Conservation (phyloP, 805 yeast species). For the Tetrapisispora fleetii region DNA sequence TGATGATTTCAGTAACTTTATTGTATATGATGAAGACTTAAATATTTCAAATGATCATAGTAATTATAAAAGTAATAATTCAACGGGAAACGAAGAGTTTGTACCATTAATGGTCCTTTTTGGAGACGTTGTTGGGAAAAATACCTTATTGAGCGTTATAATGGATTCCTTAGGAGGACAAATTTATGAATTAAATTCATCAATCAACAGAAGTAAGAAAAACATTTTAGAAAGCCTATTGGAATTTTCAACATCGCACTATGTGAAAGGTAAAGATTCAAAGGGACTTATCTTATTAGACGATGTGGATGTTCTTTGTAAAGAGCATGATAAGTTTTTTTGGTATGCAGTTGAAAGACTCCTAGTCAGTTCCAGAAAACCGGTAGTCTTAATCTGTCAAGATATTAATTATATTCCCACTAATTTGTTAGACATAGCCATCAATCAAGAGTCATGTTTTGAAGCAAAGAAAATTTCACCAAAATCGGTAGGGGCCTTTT, state of each 20-base stretch:
- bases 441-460: slow-evolving; percentile 33
- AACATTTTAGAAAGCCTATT: slow-evolving; percentile 55
- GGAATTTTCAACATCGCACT: slow-evolving; percentile 77
- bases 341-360: slow-evolving; percentile 66
- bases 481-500: slow-evolving; percentile 28
- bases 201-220: slow-evolving; percentile 62
- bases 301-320: slow-evolving; percentile 76
- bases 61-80: slow-evolving; percentile 2
- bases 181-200: slow-evolving; percentile 72
- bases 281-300: slow-evolving; percentile 70
- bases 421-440: slow-evolving; percentile 37
- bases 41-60: background rate
- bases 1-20: slow-evolving; percentile 26
- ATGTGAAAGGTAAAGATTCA: slow-evolving; percentile 45
- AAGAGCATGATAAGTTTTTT: slow-evolving; percentile 63
- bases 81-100: slow-evolving; percentile 26
- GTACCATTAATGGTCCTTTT: slow-evolving; percentile 55
- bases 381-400: slow-evolving; percentile 58
- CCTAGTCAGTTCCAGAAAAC: slow-evolving; percentile 52
- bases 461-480: slow-evolving; percentile 19
- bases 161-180: slow-evolving; percentile 55
- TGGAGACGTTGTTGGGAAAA: slow-evolving; percentile 77
- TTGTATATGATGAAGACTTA: slow-evolving; percentile 24
- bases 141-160: slow-evolving; percentile 59
- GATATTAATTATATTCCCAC: slow-evolving; percentile 40